Percentiles rank a stretch among this genome's conserved stretches.
These are phyloP conservation scores for Populus pruinosa DNA, from an alignment of 345 rosid genomes.

Conservation along the genomic window DNA sequence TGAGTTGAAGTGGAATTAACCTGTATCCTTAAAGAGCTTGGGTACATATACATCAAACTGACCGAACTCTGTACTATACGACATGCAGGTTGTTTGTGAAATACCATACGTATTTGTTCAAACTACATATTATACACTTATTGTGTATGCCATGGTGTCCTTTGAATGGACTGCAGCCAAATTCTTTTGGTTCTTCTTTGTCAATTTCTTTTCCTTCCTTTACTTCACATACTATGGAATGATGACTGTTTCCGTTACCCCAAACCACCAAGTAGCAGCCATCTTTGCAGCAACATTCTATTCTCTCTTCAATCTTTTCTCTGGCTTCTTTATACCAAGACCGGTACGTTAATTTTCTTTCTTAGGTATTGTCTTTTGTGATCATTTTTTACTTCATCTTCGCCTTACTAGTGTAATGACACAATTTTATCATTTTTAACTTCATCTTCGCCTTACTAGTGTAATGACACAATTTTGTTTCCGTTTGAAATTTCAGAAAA, in stretches of 20 bases:
- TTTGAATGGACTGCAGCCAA: slow-evolving; percentile 75
- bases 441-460: background rate
- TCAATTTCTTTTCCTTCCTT: slow-evolving; percentile 80
- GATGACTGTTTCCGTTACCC: slow-evolving; percentile 89
- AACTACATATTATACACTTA: slow-evolving; percentile 53
- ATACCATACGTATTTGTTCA: slow-evolving; percentile 70
- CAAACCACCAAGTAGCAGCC: slow-evolving; percentile 79
- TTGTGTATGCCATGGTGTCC: slow-evolving; percentile 71
- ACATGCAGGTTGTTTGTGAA: slow-evolving; percentile 60
- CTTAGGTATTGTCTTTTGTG: background rate
- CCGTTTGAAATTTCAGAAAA: slow-evolving; percentile 38
- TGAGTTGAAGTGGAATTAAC: slow-evolving; percentile 12
- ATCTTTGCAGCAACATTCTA: slow-evolving; percentile 74
- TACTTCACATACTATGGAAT: slow-evolving; percentile 94
- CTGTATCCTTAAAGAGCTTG: background rate
- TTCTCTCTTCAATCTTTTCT: slow-evolving; percentile 71
- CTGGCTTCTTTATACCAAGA: slow-evolving; percentile 85
- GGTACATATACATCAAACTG: background rate
- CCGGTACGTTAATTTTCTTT: slow-evolving; percentile 39
- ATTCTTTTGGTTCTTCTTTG: slow-evolving; percentile 79
- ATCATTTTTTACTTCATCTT: background rate
- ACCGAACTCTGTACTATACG: background rate
- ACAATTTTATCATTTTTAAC: background rate
- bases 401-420: background rate
- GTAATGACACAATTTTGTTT: background rate